Evolutionary conservation across 257 asterid genomes (phyloP).

Genomic region (Thymus quinquecostatus): DNA sequence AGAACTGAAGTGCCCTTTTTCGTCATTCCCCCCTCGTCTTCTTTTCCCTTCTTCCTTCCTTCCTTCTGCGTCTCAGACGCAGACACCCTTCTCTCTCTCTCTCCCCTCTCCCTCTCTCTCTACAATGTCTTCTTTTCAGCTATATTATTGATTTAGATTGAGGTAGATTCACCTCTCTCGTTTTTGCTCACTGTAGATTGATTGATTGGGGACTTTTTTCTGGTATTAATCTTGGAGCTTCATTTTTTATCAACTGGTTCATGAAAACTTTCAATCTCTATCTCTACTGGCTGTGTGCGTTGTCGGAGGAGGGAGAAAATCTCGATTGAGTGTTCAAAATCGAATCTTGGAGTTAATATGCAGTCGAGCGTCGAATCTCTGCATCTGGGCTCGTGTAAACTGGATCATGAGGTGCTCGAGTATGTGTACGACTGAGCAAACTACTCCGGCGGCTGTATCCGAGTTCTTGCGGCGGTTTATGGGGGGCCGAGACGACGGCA

Average conservation of each 20-base stretch:
- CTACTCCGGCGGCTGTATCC: not conserved
- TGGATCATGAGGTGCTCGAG: constrained; percentile 43
- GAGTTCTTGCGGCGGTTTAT: constrained; percentile 36
- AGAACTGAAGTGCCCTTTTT: constrained; percentile 32
- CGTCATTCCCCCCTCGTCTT: constrained; percentile 43
- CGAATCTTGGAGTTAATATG: constrained; percentile 50
- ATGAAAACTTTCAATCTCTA: not conserved
- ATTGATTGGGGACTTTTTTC: constrained; percentile 6
- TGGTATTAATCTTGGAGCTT: constrained; percentile 12
- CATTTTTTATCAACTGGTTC: not conserved
- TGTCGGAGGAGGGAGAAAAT: not conserved
- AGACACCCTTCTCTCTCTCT: not conserved
- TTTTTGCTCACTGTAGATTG: constrained; percentile 8
- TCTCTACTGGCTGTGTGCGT: not conserved
- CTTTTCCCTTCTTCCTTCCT: not conserved
- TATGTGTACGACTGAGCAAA: constrained; percentile 45
- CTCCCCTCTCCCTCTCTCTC: not conserved
- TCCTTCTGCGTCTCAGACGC: constrained; percentile 12
- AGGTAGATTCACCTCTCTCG: not conserved
- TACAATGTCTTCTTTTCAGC: constrained; percentile 22
- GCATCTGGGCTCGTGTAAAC: constrained; percentile 45
- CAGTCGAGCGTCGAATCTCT: constrained; percentile 44
- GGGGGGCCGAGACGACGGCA: constrained; percentile 57
- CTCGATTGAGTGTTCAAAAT: constrained; percentile 22
- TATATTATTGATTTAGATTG: constrained; percentile 15